A percentile compares a stretch with the other conserved stretches of the same genome.
phyloP scores from a whole-genome alignment of 306 rosid genomes.

The Quercus gilva region DNA sequence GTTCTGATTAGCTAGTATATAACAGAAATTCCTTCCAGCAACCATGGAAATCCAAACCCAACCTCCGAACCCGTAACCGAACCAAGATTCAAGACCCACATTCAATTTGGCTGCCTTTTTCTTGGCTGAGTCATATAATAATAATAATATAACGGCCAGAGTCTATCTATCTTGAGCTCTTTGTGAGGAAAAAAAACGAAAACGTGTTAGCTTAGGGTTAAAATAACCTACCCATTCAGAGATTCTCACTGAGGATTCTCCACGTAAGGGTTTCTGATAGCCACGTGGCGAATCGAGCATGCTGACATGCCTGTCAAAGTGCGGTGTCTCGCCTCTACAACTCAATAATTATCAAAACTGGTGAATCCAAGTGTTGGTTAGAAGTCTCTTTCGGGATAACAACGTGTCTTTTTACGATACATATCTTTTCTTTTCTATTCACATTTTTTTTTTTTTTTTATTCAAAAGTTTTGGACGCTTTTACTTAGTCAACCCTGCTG shows the following conservation, averaged over 20 bases:
- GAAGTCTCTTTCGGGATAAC: slow-evolving; percentile 16
- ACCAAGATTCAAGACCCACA: background rate
- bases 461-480: background rate
- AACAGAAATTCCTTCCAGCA: background rate
- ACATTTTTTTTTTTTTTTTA: background rate
- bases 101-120: background rate
- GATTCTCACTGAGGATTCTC: background rate
- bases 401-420: background rate
- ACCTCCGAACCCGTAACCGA: background rate
- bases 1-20: background rate
- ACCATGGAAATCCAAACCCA: background rate
- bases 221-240: background rate
- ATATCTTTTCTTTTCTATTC: no score
- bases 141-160: no score
- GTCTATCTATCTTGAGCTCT: background rate
- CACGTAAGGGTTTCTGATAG: slow-evolving; percentile 15
- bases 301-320: background rate
- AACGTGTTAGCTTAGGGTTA: slow-evolving; percentile 29
- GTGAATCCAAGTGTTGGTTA: background rate
- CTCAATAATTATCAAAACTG: background rate
- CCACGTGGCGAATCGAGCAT: slow-evolving; percentile 24
- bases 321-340: slow-evolving; percentile 1
- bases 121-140: background rate
- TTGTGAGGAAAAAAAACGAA: background rate
- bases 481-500: background rate